Evolutionary conservation across 495 filamentous ascomycete species (phyloP).

Genomic region (Daldinia concentrica): DNA sequence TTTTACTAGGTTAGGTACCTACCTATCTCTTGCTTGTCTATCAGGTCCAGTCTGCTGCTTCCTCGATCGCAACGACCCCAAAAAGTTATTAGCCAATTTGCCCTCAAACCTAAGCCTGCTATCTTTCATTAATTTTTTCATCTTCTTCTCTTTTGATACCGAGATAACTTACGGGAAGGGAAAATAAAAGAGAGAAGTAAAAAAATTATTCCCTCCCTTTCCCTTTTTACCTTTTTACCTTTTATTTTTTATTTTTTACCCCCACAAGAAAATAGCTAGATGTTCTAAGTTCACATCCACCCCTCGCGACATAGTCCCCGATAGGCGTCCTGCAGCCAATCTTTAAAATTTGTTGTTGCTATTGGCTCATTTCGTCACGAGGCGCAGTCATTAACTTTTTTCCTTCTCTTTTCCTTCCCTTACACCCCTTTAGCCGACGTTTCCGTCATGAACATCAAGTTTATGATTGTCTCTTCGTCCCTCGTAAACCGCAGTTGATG

Average conservation of each 20-base stretch:
- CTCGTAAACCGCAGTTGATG: conserved; percentile 45
- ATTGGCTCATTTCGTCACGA: conserved; percentile 44
- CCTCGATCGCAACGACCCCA: conserved; percentile 39
- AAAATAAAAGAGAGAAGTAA: conserved; percentile 19
- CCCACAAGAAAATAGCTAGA: conserved; percentile 29
- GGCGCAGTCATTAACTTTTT: conserved; percentile 38
- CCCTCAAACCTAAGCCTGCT: conserved; percentile 35
- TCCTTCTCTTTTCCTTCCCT: conserved; percentile 13
- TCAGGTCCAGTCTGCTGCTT: conserved; percentile 23
- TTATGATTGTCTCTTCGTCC: conserved; percentile 37
- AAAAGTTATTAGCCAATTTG: conserved; percentile 47
- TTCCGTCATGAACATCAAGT: conserved; percentile 41
- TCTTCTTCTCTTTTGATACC: conserved; percentile 20
- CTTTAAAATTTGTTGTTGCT: conserved; percentile 41
- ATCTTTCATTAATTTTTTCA: conserved; percentile 22
- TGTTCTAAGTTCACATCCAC: conserved; percentile 44
- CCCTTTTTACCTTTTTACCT: background rate
- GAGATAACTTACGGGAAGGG: conserved; percentile 27
- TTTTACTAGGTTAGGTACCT: conserved; percentile 24
- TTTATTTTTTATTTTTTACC: conserved; percentile 15
- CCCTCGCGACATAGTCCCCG: conserved; percentile 36
- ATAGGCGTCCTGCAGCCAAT: conserved; percentile 44
- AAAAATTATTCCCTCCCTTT: conserved; percentile 18
- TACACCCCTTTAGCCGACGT: conserved; percentile 30
- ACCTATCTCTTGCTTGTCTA: conserved; percentile 26